These are phyloP conservation scores for Hagleromyces aurorensis DNA, from an alignment of 805 yeast species.

Conservation along the genomic window DNA sequence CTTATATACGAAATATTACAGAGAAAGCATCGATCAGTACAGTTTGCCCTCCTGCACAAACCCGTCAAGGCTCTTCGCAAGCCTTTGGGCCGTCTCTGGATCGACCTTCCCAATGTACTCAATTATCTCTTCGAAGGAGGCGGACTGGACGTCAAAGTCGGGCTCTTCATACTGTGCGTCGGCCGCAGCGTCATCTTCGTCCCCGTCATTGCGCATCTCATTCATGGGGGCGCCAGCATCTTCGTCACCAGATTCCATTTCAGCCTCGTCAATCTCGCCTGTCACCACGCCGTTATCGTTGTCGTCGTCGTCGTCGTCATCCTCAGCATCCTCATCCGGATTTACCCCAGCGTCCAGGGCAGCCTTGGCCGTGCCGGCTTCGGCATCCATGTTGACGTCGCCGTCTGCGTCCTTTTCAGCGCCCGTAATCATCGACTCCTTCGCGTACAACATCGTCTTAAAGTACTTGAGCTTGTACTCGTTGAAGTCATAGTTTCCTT, in stretches of 20 bases:
- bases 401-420: constrained; percentile 25
- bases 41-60: constrained; percentile 22
- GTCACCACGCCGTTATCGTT: constrained; percentile 28
- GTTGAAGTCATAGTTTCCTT: constrained; percentile 41
- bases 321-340: constrained; percentile 8
- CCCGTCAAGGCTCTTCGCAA: constrained; percentile 18
- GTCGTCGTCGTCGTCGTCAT: constrained; percentile 20
- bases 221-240: constrained; percentile 24
- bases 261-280: constrained; percentile 29
- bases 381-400: constrained; percentile 19
- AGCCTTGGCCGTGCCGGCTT: constrained; percentile 3
- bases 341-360: too few species aligned
- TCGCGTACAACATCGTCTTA: constrained; percentile 38
- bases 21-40: too few species aligned
- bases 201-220: constrained; percentile 17
- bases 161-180: constrained; percentile 10
- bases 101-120: constrained; percentile 21
- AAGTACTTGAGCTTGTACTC: constrained; percentile 31
- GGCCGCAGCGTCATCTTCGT: constrained; percentile 14
- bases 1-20: too few species aligned
- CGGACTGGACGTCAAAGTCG: constrained; percentile 22
- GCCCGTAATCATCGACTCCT: constrained; percentile 30
- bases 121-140: constrained; percentile 27
- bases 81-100: constrained; percentile 18
- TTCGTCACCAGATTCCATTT: constrained; percentile 28